Conservation (phyloP, 495 filamentous ascomycete genomes). For the Neurospora hispaniola region DNA sequence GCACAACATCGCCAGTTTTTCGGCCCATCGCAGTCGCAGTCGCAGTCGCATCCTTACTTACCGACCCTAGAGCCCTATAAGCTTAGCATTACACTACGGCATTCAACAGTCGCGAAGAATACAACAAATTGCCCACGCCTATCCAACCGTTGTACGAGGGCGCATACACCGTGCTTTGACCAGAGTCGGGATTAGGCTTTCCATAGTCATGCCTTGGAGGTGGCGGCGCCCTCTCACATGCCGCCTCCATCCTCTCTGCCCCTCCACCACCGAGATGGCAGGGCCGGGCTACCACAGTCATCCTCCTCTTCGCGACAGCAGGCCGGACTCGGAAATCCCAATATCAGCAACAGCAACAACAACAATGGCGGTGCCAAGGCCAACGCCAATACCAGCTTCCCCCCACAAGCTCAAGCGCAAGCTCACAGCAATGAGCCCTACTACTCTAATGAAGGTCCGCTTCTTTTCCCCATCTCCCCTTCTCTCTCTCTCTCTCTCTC, state of each 20-base stretch:
- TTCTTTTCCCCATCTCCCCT: background rate
- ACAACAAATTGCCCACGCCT: background rate
- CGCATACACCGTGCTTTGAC: background rate
- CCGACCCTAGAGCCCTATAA: background rate
- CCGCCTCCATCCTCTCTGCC: slow-evolving; percentile 23
- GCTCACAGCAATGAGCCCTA: slow-evolving; percentile 14
- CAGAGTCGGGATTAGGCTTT: slow-evolving; percentile 9
- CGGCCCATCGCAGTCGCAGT: background rate
- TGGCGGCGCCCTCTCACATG: slow-evolving; percentile 19
- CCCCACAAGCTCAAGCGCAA: background rate
- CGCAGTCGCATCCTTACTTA: background rate
- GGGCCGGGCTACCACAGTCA: slow-evolving; percentile 31
- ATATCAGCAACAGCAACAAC: background rate
- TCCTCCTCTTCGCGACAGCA: slow-evolving; percentile 16
- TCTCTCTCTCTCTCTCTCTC: background rate
- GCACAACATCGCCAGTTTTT: background rate
- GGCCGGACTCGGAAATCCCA: background rate
- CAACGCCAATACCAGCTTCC: slow-evolving; percentile 23
- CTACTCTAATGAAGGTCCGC: slow-evolving; percentile 56
- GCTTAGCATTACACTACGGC: background rate
- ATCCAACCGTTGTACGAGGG: background rate
- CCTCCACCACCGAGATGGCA: slow-evolving; percentile 21
- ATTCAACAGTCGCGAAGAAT: slow-evolving; percentile 1
- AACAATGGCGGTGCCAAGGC: slow-evolving; percentile 12
- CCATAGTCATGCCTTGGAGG: slow-evolving; percentile 26